These are phyloP conservation scores for Plasmodium billcollinsi DNA, from an alignment of 169 alveolate species.

Conservation along the genomic window DNA sequence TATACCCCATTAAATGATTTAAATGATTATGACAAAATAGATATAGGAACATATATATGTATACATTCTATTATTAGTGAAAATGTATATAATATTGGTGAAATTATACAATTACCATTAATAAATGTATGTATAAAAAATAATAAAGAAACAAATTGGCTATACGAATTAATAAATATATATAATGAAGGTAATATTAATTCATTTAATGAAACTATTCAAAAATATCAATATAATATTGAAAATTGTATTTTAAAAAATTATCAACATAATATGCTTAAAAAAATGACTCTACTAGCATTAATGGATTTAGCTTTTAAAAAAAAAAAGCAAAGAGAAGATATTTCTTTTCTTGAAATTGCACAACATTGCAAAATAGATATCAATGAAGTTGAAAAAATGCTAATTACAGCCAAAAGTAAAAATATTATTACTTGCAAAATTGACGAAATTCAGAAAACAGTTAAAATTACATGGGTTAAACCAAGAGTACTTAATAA, in stretches of 20 bases:
- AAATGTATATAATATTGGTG: constrained; percentile 72
- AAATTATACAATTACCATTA: constrained; percentile 60
- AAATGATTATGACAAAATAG: constrained; percentile 49
- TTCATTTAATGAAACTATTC: constrained; percentile 20
- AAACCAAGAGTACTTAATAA: constrained; percentile 83
- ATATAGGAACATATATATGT: constrained; percentile 57
- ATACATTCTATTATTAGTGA: constrained; percentile 74
- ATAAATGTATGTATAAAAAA: constrained; percentile 56
- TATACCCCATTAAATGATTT: constrained; percentile 70
- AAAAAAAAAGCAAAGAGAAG: constrained; percentile 84
- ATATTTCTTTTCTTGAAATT: constrained; percentile 82
- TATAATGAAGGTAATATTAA: constrained; percentile 71
- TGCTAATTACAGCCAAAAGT: constrained; percentile 84
- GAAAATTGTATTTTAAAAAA: constrained; percentile 69
- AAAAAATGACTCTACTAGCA: constrained; percentile 83
- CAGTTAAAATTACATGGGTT: constrained; percentile 84
- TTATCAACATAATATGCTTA: constrained; percentile 75
- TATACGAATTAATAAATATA: constrained; percentile 39
- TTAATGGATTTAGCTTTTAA: constrained; percentile 86
- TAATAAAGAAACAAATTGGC: constrained; percentile 41
- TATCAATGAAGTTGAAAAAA: constrained; percentile 82
- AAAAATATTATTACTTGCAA: constrained; percentile 81
- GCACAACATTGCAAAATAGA: constrained; percentile 83
- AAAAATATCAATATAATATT: constrained; percentile 33
- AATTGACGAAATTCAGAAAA: constrained; percentile 83